Evolutionary conservation across 306 rosid genomes (phyloP).

Genomic region (Cicer judaicum): DNA sequence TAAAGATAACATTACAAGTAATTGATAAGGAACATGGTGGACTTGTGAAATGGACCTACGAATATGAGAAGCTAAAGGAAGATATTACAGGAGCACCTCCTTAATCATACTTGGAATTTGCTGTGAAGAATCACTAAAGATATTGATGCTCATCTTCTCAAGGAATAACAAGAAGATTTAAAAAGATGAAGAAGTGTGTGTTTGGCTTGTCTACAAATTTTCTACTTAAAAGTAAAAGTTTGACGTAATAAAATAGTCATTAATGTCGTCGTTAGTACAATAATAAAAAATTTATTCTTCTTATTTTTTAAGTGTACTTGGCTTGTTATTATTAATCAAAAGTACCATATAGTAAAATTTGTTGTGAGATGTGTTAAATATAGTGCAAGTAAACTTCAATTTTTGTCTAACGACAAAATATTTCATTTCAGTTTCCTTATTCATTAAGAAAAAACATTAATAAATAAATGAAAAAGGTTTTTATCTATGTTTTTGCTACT

Average conservation of each 20-base stretch:
- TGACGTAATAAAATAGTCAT: not conserved
- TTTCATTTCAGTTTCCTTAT: not conserved
- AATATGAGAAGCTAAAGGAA: slow-evolving; percentile 43
- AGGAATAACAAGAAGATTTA: not conserved
- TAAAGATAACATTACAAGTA: slow-evolving; percentile 7
- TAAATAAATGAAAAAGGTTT: not conserved
- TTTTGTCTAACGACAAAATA: not conserved
- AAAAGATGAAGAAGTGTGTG: not conserved
- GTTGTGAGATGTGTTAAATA: not conserved
- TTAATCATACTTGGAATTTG: slow-evolving; percentile 27
- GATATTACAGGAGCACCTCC: slow-evolving; percentile 12
- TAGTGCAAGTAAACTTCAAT: no score
- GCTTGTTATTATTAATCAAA: not conserved
- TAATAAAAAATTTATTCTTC: no score
- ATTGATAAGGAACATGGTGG: slow-evolving; percentile 33
- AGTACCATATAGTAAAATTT: not conserved
- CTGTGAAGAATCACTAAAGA: slow-evolving; percentile 22
- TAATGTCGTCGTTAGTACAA: no score
- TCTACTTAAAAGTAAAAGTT: no score
- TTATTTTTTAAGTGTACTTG: not conserved
- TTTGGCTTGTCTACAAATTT: not conserved
- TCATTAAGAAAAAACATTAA: not conserved
- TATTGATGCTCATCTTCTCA: slow-evolving; percentile 42
- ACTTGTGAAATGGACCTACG: slow-evolving; percentile 39
- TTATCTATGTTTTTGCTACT: not conserved